Percentiles rank a stretch among this genome's conserved stretches.
These are phyloP conservation scores for Boletus fagicola DNA, from an alignment of 768 basidiomycete species.

Conservation along the genomic window DNA sequence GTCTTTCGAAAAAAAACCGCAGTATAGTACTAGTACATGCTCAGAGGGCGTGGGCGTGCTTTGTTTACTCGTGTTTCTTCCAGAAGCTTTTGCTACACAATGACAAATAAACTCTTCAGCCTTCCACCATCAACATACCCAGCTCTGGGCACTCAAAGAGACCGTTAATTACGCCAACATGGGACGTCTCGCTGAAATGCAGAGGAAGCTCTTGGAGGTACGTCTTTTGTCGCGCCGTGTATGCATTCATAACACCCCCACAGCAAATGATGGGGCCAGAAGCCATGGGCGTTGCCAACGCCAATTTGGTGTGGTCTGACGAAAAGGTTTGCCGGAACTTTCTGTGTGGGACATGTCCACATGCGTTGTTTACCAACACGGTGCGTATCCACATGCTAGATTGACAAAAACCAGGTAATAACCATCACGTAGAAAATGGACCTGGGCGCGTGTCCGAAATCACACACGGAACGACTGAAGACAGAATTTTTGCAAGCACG, in stretches of 20 bases:
- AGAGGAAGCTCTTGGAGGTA: constrained; percentile 83
- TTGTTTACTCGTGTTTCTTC: constrained; percentile 30
- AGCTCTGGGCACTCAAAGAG: not conserved
- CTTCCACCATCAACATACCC: constrained; percentile 4
- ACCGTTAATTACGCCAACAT: constrained; percentile 44
- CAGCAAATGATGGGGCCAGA: constrained; percentile 99
- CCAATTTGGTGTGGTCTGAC: constrained; percentile 90
- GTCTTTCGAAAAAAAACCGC: not conserved
- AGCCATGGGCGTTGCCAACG: constrained; percentile 94
- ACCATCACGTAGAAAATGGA: constrained; percentile 82
- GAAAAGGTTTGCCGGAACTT: constrained; percentile 99
- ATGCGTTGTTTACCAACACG: constrained; percentile 96
- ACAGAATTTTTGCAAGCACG: constrained; percentile 82
- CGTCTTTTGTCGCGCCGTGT: constrained; percentile 35
- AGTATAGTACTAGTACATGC: not conserved
- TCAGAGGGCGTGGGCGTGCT: not conserved
- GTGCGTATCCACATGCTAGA: constrained; percentile 46
- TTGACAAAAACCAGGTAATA: not conserved
- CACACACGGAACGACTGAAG: constrained; percentile 92
- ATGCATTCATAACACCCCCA: constrained; percentile 4
- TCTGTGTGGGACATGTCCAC: constrained; percentile 97
- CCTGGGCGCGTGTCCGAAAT: constrained; percentile 94
- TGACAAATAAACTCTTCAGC: constrained; percentile 28
- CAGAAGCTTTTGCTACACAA: constrained; percentile 27
- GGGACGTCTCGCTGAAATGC: constrained; percentile 97